A percentile compares a stretch with the other conserved stretches of the same genome.
Conservation (phyloP, 352 stramenopile genomes). For the Pythium oligandrum region DNA sequence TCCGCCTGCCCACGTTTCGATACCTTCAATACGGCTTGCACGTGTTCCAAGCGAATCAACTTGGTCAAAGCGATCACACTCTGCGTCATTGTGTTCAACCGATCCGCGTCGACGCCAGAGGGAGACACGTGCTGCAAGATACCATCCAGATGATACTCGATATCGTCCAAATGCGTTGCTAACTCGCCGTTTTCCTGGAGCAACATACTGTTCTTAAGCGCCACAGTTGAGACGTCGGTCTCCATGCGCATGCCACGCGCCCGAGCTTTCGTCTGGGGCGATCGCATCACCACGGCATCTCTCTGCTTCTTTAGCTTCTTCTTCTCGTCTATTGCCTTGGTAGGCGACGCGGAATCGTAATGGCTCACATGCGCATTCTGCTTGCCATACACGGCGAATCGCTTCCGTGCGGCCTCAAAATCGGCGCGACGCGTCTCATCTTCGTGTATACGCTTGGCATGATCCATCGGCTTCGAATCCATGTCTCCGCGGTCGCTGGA, state of each 20-base stretch:
- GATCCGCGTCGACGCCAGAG: slow-evolving; percentile 5
- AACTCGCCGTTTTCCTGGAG: slow-evolving; percentile 60
- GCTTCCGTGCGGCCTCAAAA: slow-evolving; percentile 23
- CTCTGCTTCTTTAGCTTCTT: too few relatives aligned
- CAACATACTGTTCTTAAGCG: slow-evolving; percentile 45
- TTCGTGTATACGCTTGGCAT: neutral
- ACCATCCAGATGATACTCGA: slow-evolving; percentile 58
- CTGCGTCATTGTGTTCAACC: slow-evolving; percentile 12
- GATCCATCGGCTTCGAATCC: too few relatives aligned
- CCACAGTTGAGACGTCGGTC: slow-evolving; percentile 2
- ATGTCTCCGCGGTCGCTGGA: too few relatives aligned
- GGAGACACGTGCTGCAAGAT: slow-evolving; percentile 16
- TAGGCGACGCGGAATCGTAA: slow-evolving; percentile 15
- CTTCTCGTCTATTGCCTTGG: too few relatives aligned
- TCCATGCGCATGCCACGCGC: neutral
- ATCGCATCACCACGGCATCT: neutral
- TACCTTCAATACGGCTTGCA: slow-evolving; percentile 35
- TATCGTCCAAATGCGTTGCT: slow-evolving; percentile 40
- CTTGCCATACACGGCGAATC: slow-evolving; percentile 53
- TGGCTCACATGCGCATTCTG: slow-evolving; percentile 39
- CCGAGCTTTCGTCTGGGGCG: slow-evolving; percentile 4
- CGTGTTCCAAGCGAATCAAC: slow-evolving; percentile 26
- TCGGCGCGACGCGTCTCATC: slow-evolving; percentile 7
- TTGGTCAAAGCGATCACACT: slow-evolving; percentile 35
- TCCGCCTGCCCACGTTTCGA: slow-evolving; percentile 10